phyloP scores from a whole-genome alignment of 1,284 basidiomycete genomes.

The Ustilago curta region DNA sequence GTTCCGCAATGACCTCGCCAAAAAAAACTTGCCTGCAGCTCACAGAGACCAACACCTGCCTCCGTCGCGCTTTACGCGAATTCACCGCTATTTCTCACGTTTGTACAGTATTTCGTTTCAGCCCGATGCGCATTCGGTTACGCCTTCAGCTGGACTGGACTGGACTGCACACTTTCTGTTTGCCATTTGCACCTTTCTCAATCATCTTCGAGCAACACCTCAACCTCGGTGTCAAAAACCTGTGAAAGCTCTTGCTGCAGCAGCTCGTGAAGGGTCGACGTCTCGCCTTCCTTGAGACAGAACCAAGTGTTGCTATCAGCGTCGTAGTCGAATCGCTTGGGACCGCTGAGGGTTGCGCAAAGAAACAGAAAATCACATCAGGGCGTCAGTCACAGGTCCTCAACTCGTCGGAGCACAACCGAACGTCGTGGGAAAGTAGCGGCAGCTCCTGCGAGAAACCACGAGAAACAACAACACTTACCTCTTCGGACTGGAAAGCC shows the following conservation, averaged over 20 bases:
- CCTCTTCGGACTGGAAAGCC: slow-evolving; percentile 85
- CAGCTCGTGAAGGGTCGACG: slow-evolving; percentile 51
- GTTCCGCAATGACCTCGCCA: not conserved
- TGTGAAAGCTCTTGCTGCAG: slow-evolving; percentile 56
- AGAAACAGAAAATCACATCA: not conserved
- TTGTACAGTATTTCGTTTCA: too few relatives aligned
- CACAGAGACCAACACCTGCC: slow-evolving; percentile 6
- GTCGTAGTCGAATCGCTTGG: slow-evolving; percentile 68
- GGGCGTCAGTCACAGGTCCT: not conserved
- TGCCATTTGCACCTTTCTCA: slow-evolving; percentile 1
- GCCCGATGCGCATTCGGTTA: too few relatives aligned
- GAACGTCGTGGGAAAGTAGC: not conserved
- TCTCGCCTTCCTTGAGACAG: slow-evolving; percentile 60
- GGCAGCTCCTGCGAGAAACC: not conserved
- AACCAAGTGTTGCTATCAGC: slow-evolving; percentile 55
- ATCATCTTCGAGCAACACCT: slow-evolving; percentile 35
- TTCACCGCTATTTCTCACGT: not conserved
- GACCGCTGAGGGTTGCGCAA: slow-evolving; percentile 50
- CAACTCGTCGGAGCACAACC: not conserved
- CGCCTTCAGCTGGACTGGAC: too few relatives aligned
- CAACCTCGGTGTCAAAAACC: slow-evolving; percentile 52
- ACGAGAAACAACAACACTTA: too few relatives aligned
- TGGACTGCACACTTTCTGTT: too few relatives aligned
- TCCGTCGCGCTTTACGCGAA: slow-evolving; percentile 20
- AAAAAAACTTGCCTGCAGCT: not conserved